These are phyloP conservation scores for Mycosphaerella sp. DNA, from an alignment of 2,329 filamentous ascomycete genomes.

Conservation along the genomic window DNA sequence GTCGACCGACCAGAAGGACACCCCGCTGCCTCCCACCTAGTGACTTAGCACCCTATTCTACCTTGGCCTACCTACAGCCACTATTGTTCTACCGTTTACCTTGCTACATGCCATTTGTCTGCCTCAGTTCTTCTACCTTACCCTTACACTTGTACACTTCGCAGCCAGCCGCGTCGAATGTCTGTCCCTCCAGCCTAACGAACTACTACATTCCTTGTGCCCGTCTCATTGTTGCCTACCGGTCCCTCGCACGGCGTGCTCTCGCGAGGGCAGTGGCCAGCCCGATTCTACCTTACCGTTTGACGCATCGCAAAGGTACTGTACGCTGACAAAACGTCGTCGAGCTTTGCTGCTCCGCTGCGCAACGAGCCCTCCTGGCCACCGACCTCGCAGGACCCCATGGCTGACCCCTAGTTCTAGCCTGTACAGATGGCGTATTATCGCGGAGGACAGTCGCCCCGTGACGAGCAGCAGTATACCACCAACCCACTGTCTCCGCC, in stretches of 20 bases:
- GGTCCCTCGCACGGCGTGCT: slow-evolving; percentile 1
- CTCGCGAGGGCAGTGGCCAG: not conserved
- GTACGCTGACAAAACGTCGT: not conserved
- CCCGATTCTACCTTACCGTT: not conserved
- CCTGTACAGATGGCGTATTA: slow-evolving; percentile 55
- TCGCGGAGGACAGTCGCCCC: slow-evolving; percentile 68
- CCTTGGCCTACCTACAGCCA: no score
- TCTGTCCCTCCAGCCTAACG: slow-evolving; percentile 3
- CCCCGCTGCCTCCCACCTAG: not conserved
- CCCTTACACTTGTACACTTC: not conserved
- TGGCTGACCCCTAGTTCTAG: slow-evolving; percentile 13
- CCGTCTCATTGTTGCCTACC: not conserved
- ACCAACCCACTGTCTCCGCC: slow-evolving; percentile 47
- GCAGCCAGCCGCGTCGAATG: slow-evolving; percentile 3
- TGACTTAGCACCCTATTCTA: not conserved
- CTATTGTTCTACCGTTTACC: no score
- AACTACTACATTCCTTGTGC: not conserved
- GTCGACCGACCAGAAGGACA: not conserved
- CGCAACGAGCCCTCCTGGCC: not conserved
- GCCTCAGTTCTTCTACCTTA: not conserved
- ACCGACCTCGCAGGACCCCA: not conserved
- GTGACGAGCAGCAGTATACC: slow-evolving; percentile 59
- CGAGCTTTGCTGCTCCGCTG: not conserved
- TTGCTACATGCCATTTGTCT: no score
- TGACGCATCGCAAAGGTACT: not conserved